phyloP scores from a whole-genome alignment of 345 rosid genomes.

The Arabis hirsuta region DNA sequence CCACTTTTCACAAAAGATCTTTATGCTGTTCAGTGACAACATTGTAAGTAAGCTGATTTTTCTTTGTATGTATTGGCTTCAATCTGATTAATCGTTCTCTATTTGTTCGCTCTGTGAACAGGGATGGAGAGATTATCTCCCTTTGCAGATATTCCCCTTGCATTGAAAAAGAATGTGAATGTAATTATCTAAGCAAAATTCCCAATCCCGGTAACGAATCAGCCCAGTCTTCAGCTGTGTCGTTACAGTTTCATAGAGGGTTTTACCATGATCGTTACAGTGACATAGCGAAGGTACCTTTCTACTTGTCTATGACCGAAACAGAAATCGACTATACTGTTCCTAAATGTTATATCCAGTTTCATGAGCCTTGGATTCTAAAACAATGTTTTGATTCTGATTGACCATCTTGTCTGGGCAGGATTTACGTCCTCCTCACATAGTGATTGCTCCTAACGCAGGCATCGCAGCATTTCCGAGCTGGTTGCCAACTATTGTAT shows the following conservation, averaged over 20 bases:
- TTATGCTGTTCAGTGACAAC: not conserved
- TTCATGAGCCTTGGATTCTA: not conserved
- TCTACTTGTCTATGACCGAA: not conserved
- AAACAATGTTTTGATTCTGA: conserved; percentile 16
- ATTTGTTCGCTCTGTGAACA: conserved; percentile 32
- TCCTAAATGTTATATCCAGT: conserved; percentile 6
- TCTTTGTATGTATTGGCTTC: not conserved
- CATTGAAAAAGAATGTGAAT: conserved; percentile 60
- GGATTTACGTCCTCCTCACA: conserved; percentile 64
- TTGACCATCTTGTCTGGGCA: conserved; percentile 39
- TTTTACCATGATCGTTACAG: conserved; percentile 72
- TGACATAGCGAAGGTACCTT: conserved; percentile 56
- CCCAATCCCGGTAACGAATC: conserved; percentile 1
- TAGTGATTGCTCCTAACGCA: conserved; percentile 84
- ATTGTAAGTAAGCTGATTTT: not conserved
- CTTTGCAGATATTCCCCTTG: conserved; percentile 56
- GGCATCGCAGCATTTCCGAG: conserved; percentile 85
- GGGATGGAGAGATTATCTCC: conserved; percentile 70
- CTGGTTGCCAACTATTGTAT: conserved; percentile 83
- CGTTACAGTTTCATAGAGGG: conserved; percentile 69
- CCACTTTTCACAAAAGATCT: not conserved
- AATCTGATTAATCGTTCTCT: not conserved
- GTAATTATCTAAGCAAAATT: conserved; percentile 53
- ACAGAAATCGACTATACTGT: not conserved
- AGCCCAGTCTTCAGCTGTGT: conserved; percentile 48